These are phyloP conservation scores for Gymnopus androsaceus DNA, from an alignment of 1,284 basidiomycete genomes.

Conservation along the genomic window DNA sequence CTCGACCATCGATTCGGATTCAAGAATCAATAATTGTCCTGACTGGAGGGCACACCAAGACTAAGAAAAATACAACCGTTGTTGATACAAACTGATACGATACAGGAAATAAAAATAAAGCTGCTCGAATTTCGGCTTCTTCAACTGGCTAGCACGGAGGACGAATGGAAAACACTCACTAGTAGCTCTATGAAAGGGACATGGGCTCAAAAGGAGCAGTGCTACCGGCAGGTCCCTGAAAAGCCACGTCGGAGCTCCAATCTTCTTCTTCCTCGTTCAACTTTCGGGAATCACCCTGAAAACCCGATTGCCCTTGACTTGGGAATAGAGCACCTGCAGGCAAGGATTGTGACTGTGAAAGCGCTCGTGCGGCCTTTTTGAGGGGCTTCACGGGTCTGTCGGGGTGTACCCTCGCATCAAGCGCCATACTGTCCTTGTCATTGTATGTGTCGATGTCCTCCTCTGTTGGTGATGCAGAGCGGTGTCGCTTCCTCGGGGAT, in stretches of 20 bases:
- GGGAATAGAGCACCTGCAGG: constrained; percentile 29
- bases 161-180: neutral
- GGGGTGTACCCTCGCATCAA: constrained; percentile 13
- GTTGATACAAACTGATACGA: neutral
- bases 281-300: neutral
- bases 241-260: constrained; percentile 31
- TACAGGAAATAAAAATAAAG: neutral
- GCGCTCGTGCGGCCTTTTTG: constrained; percentile 32
- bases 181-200: constrained; percentile 1
- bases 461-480: constrained; percentile 28
- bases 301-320: neutral
- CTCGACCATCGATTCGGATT: neutral
- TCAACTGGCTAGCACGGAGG: too few species aligned
- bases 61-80: neutral
- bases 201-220: constrained; percentile 13
- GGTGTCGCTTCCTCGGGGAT: constrained; percentile 35
- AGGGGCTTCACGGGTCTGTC: constrained; percentile 42
- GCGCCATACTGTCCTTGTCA: constrained; percentile 8
- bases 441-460: constrained; percentile 23
- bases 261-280: constrained; percentile 32
- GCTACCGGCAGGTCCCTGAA: neutral
- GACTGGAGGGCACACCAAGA: neutral
- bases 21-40: neutral
- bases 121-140: neutral
- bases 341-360: constrained; percentile 38